phyloP scores from a whole-genome alignment of 1,284 basidiomycete genomes.

The Trametes pubescens region DNA sequence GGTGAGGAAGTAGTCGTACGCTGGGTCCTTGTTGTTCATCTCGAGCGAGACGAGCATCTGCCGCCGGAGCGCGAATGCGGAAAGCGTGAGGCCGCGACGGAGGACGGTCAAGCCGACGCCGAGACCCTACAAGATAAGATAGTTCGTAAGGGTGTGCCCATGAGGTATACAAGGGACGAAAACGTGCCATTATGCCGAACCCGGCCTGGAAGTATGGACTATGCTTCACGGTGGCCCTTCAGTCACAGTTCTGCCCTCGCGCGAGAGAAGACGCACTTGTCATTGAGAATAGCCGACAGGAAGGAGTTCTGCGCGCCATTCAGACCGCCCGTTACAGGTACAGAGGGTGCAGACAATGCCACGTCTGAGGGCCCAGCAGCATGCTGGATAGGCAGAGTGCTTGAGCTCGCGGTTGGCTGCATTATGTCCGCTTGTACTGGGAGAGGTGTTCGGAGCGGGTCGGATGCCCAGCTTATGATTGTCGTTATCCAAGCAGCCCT shows the following conservation, averaged over 20 bases:
- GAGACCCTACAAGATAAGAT: conserved; percentile 66
- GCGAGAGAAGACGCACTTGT: conserved; percentile 32
- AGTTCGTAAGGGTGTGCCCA: neutral
- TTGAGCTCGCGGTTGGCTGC: conserved; percentile 6
- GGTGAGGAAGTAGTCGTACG: conserved; percentile 97
- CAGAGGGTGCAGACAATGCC: neutral
- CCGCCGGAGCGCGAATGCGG: conserved; percentile 81
- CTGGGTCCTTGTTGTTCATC: conserved; percentile 94
- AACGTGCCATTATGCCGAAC: conserved; percentile 90
- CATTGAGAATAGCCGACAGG: conserved; percentile 33
- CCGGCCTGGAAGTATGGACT: conserved; percentile 97
- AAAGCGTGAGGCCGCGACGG: conserved; percentile 75
- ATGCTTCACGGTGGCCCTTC: conserved; percentile 38
- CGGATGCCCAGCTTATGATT: too few relatives aligned
- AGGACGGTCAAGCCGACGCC: conserved; percentile 84
- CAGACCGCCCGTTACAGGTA: neutral
- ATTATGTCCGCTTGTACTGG: neutral
- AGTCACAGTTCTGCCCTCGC: neutral
- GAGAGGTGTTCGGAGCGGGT: neutral
- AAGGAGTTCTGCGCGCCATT: conserved; percentile 14
- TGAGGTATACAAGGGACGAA: neutral
- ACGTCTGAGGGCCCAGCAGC: neutral
- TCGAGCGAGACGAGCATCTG: conserved; percentile 95
- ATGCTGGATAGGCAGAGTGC: conserved; percentile 3
- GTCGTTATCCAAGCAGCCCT: too few relatives aligned